Conservation (phyloP, 2,329 filamentous ascomycete genomes). For the Purpureocillium lavendulum region DNA sequence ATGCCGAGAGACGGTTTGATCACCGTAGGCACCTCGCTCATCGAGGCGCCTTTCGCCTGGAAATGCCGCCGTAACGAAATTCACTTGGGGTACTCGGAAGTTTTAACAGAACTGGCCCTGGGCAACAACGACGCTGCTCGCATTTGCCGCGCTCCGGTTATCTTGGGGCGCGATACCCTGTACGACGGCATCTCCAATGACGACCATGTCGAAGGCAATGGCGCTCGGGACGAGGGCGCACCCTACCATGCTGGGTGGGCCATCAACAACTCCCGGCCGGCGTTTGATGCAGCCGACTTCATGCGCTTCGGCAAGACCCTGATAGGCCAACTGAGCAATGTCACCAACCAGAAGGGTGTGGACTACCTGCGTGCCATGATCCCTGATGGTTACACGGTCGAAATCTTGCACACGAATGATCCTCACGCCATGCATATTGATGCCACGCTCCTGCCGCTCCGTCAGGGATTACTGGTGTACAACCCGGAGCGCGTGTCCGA, state of each 20-base stretch:
- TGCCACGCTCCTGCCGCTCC: constrained; percentile 4
- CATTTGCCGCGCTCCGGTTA: background rate
- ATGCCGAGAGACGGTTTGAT: constrained; percentile 1
- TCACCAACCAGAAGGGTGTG: constrained; percentile 2
- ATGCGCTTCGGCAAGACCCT: constrained; percentile 4
- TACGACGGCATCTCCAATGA: constrained; percentile 1
- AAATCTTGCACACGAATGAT: background rate
- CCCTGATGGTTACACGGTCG: constrained; percentile 3
- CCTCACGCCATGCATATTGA: constrained; percentile 4
- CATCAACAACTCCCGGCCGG: constrained; percentile 4
- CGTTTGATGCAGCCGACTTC: constrained; percentile 5
- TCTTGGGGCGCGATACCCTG: constrained; percentile 1
- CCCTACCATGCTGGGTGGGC: no score
- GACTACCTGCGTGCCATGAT: constrained; percentile 1
- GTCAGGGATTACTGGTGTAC: constrained; percentile 1
- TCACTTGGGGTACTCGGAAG: background rate
- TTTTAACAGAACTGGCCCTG: background rate
- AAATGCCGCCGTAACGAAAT: constrained; percentile 1
- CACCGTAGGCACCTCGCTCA: background rate
- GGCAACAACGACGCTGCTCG: background rate
- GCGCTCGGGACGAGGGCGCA: background rate
- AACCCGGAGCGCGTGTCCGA: constrained; percentile 2
- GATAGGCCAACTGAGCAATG: constrained; percentile 3
- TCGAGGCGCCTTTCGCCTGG: constrained; percentile 1
- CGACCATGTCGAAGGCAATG: background rate